phyloP scores from a whole-genome alignment of 1,284 basidiomycete species.

The Fomitopsis schrenkii region DNA sequence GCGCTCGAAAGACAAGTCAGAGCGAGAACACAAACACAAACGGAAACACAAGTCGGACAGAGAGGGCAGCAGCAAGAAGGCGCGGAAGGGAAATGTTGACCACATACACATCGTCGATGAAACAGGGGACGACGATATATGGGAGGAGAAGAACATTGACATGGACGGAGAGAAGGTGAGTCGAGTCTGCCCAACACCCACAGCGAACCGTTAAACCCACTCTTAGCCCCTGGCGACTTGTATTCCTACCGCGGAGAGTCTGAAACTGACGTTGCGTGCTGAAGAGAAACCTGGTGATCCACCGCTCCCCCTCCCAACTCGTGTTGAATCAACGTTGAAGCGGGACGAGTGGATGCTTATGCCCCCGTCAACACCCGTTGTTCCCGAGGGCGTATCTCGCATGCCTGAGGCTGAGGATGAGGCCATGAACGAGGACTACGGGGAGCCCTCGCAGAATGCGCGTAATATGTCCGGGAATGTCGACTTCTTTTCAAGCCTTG shows the following conservation, averaged over 20 bases:
- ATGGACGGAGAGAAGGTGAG: conserved; percentile 70
- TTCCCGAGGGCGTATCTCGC: conserved; percentile 19
- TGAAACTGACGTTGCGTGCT: conserved; percentile 63
- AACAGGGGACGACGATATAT: conserved; percentile 66
- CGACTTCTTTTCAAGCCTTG: conserved; percentile 86
- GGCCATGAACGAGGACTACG: conserved; percentile 68
- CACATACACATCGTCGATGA: conserved; percentile 58
- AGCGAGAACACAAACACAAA: conserved; percentile 34
- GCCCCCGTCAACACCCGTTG: conserved; percentile 29
- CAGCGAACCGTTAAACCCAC: conserved; percentile 6
- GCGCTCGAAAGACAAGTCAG: conserved; percentile 33
- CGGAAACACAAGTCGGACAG: conserved; percentile 49
- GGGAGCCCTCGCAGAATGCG: conserved; percentile 46
- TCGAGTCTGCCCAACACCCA: conserved; percentile 10
- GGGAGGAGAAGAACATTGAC: conserved; percentile 86
- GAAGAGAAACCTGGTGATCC: conserved; percentile 38
- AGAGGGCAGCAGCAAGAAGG: conserved; percentile 31
- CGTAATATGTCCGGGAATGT: conserved; percentile 51
- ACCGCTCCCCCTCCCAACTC: conserved; percentile 38
- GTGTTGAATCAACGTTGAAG: conserved; percentile 48
- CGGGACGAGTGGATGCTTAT: conserved; percentile 93
- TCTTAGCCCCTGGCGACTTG: conserved; percentile 57
- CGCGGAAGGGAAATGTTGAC: conserved; percentile 26
- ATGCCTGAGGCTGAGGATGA: conserved; percentile 35
- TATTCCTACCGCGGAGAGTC: conserved; percentile 78